Conservation (phyloP, 2,329 filamentous ascomycete genomes). For the Fusarium oligoseptatum region DNA sequence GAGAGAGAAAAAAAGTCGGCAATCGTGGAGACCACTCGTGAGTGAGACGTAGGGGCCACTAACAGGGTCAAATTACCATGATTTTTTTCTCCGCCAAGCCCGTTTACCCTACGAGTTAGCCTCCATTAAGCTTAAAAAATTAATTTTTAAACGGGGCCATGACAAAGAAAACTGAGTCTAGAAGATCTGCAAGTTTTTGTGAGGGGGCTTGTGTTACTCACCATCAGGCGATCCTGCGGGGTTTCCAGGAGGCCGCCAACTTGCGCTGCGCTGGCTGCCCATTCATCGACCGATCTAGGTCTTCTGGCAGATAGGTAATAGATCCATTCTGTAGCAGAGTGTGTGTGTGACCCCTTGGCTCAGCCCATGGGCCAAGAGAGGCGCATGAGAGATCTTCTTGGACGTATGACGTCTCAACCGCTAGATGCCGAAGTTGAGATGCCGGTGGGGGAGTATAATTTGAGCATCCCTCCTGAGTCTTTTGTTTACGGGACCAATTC, state of each 20-base stretch:
- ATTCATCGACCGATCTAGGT: constrained; percentile 9
- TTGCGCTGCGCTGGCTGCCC: background rate
- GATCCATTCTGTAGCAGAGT: constrained; percentile 7
- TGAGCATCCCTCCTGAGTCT: background rate
- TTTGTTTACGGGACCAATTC: background rate
- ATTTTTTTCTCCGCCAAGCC: background rate
- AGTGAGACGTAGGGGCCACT: background rate
- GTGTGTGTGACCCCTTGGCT: constrained; percentile 1
- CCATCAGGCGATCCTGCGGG: constrained; percentile 15
- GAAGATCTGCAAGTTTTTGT: background rate
- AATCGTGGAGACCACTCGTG: background rate
- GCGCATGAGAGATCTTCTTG: background rate
- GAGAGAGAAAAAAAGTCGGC: background rate
- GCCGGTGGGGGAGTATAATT: background rate
- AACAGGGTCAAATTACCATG: background rate
- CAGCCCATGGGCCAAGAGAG: constrained; percentile 10
- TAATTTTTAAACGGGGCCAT: background rate
- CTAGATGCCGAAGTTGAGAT: background rate
- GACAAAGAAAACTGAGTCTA: background rate
- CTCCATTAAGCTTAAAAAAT: background rate
- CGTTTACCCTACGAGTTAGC: background rate
- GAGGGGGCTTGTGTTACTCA: constrained; percentile 5
- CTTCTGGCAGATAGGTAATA: background rate
- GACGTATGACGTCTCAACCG: constrained; percentile 2
- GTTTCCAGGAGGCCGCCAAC: constrained; percentile 14